Evolutionary conservation across 2,329 filamentous ascomycete genomes (phyloP).

Genomic region (Chaetomiaceae sp.): DNA sequence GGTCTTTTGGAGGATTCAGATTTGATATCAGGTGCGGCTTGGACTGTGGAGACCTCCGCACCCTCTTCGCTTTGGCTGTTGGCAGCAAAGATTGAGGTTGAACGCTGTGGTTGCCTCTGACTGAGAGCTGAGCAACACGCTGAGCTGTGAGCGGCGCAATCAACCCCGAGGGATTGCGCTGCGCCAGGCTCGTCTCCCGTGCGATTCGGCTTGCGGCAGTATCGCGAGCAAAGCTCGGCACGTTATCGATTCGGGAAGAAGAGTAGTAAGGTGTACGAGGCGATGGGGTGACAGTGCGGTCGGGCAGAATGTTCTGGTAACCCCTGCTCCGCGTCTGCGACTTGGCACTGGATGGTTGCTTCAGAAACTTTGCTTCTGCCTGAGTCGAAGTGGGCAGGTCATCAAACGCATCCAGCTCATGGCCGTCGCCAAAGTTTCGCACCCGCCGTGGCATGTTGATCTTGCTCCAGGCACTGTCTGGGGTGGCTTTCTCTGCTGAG

Average conservation of each 20-base stretch:
- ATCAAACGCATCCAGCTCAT: constrained; percentile 89
- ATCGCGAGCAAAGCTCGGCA: constrained; percentile 61
- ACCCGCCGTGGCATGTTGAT: constrained; percentile 67
- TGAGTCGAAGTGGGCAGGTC: constrained; percentile 85
- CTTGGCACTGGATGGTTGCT: constrained; percentile 69
- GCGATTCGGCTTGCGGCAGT: constrained; percentile 62
- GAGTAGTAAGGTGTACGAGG: constrained; percentile 50
- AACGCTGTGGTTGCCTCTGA: constrained; percentile 44
- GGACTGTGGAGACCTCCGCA: constrained; percentile 51
- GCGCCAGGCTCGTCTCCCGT: constrained; percentile 57
- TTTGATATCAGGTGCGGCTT: constrained; percentile 90
- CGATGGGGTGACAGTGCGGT: constrained; percentile 50
- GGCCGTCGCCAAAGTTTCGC: constrained; percentile 83
- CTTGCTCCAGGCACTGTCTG: constrained; percentile 56
- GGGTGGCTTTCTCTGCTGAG: constrained; percentile 36
- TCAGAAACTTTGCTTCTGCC: constrained; percentile 76
- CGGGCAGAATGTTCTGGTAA: constrained; percentile 51
- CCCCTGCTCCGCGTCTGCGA: constrained; percentile 54
- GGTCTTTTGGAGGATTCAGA: constrained; percentile 66
- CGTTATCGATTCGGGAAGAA: constrained; percentile 53
- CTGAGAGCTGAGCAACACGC: constrained; percentile 50
- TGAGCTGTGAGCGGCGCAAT: constrained; percentile 53
- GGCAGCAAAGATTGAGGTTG: constrained; percentile 36
- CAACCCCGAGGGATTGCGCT: constrained; percentile 53
- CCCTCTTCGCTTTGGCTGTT: constrained; percentile 51